Percentiles rank a stretch among this genome's conserved stretches.
Conservation (phyloP, 108 stramenopile species). For the Aureococcus anophagefferens region DNA sequence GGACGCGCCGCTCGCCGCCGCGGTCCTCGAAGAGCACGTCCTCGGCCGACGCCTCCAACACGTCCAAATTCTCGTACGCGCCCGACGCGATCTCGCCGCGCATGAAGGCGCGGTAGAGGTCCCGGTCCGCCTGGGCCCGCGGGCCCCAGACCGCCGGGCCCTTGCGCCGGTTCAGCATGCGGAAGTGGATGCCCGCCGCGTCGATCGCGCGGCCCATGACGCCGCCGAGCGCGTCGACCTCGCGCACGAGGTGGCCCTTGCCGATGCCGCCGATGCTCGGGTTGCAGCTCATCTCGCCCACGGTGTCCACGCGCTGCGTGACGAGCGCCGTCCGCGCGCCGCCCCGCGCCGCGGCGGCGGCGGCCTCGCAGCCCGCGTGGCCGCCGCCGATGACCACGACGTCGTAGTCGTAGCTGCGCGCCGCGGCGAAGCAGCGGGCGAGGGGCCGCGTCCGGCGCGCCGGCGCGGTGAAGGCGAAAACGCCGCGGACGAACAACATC, state of each 20-base stretch:
- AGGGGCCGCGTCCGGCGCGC: too few relatives aligned
- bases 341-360: constrained; percentile 77
- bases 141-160: constrained; percentile 80
- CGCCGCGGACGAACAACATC: too few relatives aligned
- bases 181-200: constrained; percentile 82
- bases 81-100: constrained; percentile 31
- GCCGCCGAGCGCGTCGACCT: constrained; percentile 92
- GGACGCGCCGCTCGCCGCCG: constrained; percentile 44
- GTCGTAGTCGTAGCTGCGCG: too few relatives aligned
- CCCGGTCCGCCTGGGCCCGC: constrained; percentile 88
- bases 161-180: constrained; percentile 80
- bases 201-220: constrained; percentile 87
- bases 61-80: constrained; percentile 49
- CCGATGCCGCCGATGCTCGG: constrained; percentile 97
- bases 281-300: constrained; percentile 94
- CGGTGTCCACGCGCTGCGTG: constrained; percentile 74
- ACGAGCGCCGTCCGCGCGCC: constrained; percentile 83
- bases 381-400: constrained; percentile 93
- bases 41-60: constrained; percentile 77
- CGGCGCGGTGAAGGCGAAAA: too few relatives aligned
- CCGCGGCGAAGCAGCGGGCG: too few relatives aligned
- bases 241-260: constrained; percentile 91
- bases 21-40: constrained; percentile 68
- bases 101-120: constrained; percentile 82
- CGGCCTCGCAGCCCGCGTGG: constrained; percentile 95